A percentile compares a stretch with the other conserved stretches of the same genome.
Evolutionary conservation across 768 basidiomycete genomes (phyloP).

Genomic region (Tulasnella sp.): DNA sequence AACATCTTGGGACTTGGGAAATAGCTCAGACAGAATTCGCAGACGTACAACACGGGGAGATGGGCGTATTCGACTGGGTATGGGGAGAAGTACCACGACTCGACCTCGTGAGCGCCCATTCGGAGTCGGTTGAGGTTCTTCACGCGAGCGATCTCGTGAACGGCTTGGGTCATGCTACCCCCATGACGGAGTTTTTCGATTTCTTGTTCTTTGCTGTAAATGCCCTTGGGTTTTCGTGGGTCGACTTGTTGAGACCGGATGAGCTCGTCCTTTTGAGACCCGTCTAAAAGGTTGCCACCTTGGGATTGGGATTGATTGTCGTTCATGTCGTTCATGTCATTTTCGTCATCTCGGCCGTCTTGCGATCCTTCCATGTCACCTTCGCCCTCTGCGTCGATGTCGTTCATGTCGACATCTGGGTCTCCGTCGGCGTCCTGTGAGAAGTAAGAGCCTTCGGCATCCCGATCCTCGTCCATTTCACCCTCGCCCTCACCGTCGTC

Average conservation of each 20-base stretch:
- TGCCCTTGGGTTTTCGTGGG: conserved; percentile 41
- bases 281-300: conserved; percentile 43
- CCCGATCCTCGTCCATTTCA: conserved; percentile 8
- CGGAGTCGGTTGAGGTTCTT: conserved; percentile 96
- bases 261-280: conserved; percentile 21
- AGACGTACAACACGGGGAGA: conserved; percentile 88
- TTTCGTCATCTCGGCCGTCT: neutral
- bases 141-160: conserved; percentile 94
- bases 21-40: conserved; percentile 95
- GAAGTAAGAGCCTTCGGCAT: neutral
- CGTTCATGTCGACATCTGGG: conserved; percentile 33
- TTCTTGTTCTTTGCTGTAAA: conserved; percentile 95
- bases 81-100: conserved; percentile 99
- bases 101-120: conserved; percentile 93
- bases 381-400: conserved; percentile 28
- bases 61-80: conserved; percentile 98
- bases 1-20: conserved; percentile 88
- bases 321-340: conserved; percentile 6
- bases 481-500: conserved; percentile 16
- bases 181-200: conserved; percentile 97
- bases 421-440: conserved; percentile 41
- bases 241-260: conserved; percentile 14
- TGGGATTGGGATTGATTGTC: too few species aligned
- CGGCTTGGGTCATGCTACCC: conserved; percentile 98
- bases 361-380: conserved; percentile 41